Conservation (phyloP, 192 early-diverging fungal species). For the Gaertneriomyces semiglobifer region DNA sequence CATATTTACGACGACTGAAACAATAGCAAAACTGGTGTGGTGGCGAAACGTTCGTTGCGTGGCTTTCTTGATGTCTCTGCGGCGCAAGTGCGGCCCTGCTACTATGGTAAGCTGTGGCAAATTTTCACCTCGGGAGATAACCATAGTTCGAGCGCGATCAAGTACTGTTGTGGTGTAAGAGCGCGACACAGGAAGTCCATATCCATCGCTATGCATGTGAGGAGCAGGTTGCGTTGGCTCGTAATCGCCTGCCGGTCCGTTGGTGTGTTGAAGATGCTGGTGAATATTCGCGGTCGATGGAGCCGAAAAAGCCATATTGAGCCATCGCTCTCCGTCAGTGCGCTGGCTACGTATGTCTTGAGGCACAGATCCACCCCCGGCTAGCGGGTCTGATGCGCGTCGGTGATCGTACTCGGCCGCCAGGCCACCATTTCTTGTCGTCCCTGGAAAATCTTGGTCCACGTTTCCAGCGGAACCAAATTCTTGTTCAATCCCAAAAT, state of each 20-base stretch:
- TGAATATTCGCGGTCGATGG: background rate
- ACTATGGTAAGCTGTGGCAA: constrained; percentile 39
- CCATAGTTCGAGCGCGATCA: constrained; percentile 16
- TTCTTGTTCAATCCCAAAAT: constrained; percentile 36
- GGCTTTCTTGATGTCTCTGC: constrained; percentile 31
- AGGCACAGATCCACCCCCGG: too few relatives aligned
- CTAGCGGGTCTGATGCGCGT: background rate
- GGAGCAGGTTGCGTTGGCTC: background rate
- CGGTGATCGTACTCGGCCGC: background rate
- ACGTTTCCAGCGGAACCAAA: background rate
- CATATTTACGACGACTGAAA: constrained; percentile 40
- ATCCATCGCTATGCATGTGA: background rate
- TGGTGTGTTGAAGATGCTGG: background rate
- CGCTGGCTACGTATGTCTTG: too few relatives aligned
- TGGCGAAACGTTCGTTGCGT: constrained; percentile 33
- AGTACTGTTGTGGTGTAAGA: constrained; percentile 15
- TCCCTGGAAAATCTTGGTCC: background rate
- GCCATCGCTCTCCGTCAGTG: too few relatives aligned
- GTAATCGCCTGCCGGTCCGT: background rate
- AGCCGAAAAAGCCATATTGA: constrained; percentile 3
- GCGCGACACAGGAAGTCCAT: constrained; percentile 17
- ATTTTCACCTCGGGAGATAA: constrained; percentile 27
- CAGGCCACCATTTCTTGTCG: background rate
- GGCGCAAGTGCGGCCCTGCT: constrained; percentile 26
- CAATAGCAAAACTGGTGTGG: constrained; percentile 36